A percentile compares a stretch with the other conserved stretches of the same genome.
phyloP scores from a whole-genome alignment of 352 stramenopile genomes.

The Thalassiosira hispida region DNA sequence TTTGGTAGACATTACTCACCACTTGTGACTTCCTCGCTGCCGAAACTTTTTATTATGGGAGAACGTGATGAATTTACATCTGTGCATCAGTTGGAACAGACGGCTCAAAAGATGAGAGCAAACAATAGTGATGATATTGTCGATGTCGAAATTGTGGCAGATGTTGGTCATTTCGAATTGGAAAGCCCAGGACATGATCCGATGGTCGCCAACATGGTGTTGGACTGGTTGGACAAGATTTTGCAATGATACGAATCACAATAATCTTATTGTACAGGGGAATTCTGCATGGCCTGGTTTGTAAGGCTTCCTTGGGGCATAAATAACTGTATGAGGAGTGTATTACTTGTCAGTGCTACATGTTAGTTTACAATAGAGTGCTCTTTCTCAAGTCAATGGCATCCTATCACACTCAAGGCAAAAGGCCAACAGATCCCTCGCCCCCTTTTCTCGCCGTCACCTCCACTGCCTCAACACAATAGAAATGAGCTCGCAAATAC shows the following conservation, averaged over 20 bases:
- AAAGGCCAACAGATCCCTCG: conserved; percentile 64
- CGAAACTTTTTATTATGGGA: conserved; percentile 50
- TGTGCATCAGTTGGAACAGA: conserved; percentile 39
- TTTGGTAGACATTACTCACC: conserved; percentile 47
- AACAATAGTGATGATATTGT: not conserved
- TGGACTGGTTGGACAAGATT: conserved; percentile 39
- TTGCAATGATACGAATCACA: not conserved
- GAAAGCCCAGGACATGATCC: conserved; percentile 39
- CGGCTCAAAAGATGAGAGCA: conserved; percentile 23
- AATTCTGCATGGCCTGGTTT: too few relatives aligned
- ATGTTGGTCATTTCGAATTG: conserved; percentile 51
- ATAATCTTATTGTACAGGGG: not conserved
- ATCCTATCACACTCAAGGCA: conserved; percentile 37
- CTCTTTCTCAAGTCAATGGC: too few relatives aligned
- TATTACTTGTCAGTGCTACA: too few relatives aligned
- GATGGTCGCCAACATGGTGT: conserved; percentile 28
- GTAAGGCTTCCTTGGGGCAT: too few relatives aligned
- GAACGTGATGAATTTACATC: conserved; percentile 47
- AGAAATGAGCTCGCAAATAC: conserved; percentile 80
- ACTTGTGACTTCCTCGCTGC: conserved; percentile 7
- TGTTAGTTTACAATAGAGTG: too few relatives aligned
- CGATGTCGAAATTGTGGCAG: conserved; percentile 32
- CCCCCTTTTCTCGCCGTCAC: conserved; percentile 64
- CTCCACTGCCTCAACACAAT: conserved; percentile 72
- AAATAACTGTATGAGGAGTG: too few relatives aligned